A percentile compares a stretch with the other conserved stretches of the same genome.
Conservation (phyloP, 805 yeast species). For the Tetrapisispora fleetii region DNA sequence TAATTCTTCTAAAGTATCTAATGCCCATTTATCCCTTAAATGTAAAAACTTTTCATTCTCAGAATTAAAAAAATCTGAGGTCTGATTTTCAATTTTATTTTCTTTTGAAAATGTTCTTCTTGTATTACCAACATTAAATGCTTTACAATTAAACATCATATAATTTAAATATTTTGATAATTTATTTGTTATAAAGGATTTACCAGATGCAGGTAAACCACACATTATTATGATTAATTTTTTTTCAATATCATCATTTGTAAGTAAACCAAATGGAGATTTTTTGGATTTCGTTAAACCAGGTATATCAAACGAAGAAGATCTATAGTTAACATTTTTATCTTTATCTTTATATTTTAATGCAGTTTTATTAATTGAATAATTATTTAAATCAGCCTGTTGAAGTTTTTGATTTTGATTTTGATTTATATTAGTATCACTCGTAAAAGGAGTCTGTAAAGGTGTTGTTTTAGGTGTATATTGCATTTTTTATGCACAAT, state of each 20-base stretch:
- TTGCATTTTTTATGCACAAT: not conserved
- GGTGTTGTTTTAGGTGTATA: not conserved
- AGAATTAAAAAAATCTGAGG: constrained; percentile 81
- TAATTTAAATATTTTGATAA: constrained; percentile 84
- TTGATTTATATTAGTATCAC: not conserved
- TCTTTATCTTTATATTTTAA: constrained; percentile 11
- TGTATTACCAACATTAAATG: constrained; percentile 93
- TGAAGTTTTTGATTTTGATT: constrained; percentile 6
- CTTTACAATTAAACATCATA: constrained; percentile 83
- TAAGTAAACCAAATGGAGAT: constrained; percentile 64
- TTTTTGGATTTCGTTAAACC: constrained; percentile 77
- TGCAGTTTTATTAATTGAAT: constrained; percentile 11
- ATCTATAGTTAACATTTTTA: constrained; percentile 1
- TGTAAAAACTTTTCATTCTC: constrained; percentile 52
- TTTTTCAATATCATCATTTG: constrained; percentile 60
- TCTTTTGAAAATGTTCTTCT: constrained; percentile 56
- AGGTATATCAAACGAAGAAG: constrained; percentile 78
- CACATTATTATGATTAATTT: constrained; percentile 95
- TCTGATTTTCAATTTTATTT: constrained; percentile 37
- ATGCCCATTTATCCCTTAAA: constrained; percentile 89
- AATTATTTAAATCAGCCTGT: constrained; percentile 12
- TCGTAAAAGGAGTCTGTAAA: constrained; percentile 1
- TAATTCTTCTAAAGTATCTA: constrained; percentile 79
- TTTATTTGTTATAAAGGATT: constrained; percentile 86
- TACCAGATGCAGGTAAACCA: constrained; percentile 94